phyloP scores from a whole-genome alignment of 169 alveolate species.

The Eimeria zaria region DNA sequence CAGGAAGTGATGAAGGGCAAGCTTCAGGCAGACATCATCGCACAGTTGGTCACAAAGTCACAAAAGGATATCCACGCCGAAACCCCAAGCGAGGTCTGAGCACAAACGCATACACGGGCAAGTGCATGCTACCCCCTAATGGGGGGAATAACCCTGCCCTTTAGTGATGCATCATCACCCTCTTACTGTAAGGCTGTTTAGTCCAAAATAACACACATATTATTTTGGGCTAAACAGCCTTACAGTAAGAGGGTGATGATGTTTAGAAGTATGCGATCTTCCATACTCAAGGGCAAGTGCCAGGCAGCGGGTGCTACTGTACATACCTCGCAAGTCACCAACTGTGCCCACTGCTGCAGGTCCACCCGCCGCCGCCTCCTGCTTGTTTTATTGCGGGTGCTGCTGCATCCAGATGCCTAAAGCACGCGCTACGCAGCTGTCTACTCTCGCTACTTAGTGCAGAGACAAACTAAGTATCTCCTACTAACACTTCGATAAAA shows the following conservation, averaged over 20 bases:
- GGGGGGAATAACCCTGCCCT: background rate
- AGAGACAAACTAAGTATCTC: background rate
- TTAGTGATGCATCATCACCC: background rate
- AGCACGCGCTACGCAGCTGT: background rate
- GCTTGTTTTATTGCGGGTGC: background rate
- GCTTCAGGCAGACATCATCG: background rate
- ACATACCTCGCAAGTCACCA: background rate
- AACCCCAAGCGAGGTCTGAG: background rate
- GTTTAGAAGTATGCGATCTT: background rate
- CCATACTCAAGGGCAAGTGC: background rate
- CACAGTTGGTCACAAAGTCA: background rate
- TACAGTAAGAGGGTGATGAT: too few relatives aligned
- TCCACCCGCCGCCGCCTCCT: background rate
- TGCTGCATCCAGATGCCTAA: background rate
- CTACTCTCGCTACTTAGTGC: background rate
- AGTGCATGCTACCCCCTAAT: background rate
- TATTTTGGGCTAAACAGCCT: too few relatives aligned
- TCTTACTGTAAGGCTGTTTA: background rate
- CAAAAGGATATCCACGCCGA: background rate
- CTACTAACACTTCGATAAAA: background rate
- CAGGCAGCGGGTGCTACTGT: too few relatives aligned
- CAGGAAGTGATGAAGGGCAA: background rate
- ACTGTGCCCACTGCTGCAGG: background rate
- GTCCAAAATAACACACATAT: too few relatives aligned
- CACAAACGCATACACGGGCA: background rate